Evolutionary conservation across 2,329 filamentous ascomycete genomes (phyloP).

Genomic region (Sclerotinia subarctica): DNA sequence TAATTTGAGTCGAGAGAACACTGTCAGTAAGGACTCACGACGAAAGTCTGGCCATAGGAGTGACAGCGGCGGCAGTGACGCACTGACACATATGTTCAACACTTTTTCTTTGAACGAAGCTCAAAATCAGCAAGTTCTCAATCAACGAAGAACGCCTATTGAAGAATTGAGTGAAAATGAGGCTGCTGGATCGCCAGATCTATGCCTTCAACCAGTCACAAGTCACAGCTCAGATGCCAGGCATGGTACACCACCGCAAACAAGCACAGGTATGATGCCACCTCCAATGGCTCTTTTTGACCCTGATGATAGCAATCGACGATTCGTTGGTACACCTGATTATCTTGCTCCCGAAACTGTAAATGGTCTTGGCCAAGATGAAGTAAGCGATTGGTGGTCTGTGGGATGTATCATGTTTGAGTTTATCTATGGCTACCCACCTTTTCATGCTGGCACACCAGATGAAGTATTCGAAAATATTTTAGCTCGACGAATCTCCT

Average conservation of each 20-base stretch:
- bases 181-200: constrained; percentile 72
- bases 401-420: constrained; percentile 98
- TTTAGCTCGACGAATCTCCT: constrained; percentile 80
- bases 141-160: constrained; percentile 56
- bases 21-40: constrained; percentile 57
- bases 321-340: constrained; percentile 95
- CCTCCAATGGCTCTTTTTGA: constrained; percentile 95
- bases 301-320: constrained; percentile 85
- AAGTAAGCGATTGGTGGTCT: constrained; percentile 99
- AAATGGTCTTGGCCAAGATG: constrained; percentile 89
- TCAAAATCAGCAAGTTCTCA: constrained; percentile 39
- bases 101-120: constrained; percentile 71
- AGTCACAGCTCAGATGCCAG: constrained; percentile 44
- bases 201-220: constrained; percentile 57
- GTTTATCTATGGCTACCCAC: constrained; percentile 87
- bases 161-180: constrained; percentile 74
- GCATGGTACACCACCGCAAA: constrained; percentile 60
- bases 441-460: constrained; percentile 85
- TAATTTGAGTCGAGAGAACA: constrained; percentile 63
- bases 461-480: constrained; percentile 98
- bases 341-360: constrained; percentile 97
- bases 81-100: constrained; percentile 75
- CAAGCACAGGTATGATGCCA: constrained; percentile 70
- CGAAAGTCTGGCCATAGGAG: constrained; percentile 74
- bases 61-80: constrained; percentile 89